Evolutionary conservation across 139 green algal genomes (phyloP), one percentile per base, ranked within the genome.

Genomic region (Closterium sp.): DNA sequence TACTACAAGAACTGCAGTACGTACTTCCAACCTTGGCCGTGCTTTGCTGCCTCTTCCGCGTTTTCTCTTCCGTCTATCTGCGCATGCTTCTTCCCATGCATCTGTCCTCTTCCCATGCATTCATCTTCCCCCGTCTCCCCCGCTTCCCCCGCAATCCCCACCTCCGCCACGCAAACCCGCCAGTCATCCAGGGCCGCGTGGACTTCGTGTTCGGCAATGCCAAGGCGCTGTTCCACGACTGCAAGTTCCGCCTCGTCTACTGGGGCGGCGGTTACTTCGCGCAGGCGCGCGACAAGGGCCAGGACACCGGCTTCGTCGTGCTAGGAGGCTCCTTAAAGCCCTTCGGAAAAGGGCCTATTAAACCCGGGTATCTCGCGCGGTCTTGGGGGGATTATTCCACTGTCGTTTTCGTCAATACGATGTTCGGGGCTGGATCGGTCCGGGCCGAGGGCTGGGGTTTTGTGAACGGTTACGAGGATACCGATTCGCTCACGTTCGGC

Each of bases 1-100:
- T 91, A 91, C 89, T 91, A 88, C 89, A 91, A 91, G 89, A 91
- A 91, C 13, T 91, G 89, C 89, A 42, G 86, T 89, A 42, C 30
- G 86, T 87, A 24, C 13, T 87, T 0, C 28, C 85, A 79, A 2
- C 62, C 62, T 27, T 73, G 2, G 62, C 62, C 62, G 13, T 79
- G 17, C 62, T 24, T 79, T 79, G 62, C 38, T 17, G 27, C 79
- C 79, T 32, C 84, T 31, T 31, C 84, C 84, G 84, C 22, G 6
- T 7, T 87, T 21, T 24, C 22, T 87, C 22, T 30, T 17, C 21
- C 85, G 62, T 27, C 62, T 79, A 27, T 79, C 62, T 27, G 19
- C 62, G 62, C 62, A 22, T 79, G 17, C 62, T 27, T 29, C n/a
- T 34, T 87, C 27, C 85, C 38, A 50, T 13, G 38, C 79, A 86